phyloP scores from a whole-genome alignment of 257 asterid genomes.

The Petunia secreta region DNA sequence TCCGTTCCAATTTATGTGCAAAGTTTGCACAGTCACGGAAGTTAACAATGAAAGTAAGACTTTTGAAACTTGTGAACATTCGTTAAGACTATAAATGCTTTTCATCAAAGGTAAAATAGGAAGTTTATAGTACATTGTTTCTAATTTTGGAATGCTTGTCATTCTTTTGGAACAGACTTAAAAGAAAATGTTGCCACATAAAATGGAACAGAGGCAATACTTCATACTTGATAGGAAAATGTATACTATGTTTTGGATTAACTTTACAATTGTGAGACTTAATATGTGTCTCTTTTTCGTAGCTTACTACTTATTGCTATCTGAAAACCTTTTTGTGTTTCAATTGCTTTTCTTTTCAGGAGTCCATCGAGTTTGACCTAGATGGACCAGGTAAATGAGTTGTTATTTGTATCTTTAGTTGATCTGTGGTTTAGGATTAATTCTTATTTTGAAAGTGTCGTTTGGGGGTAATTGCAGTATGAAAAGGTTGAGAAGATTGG shows the following conservation, averaged over 20 bases:
- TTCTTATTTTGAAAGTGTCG: constrained; percentile 26
- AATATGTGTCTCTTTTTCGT: neutral
- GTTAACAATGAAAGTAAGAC: too few relatives aligned
- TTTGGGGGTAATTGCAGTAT: constrained; percentile 54
- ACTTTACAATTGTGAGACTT: neutral
- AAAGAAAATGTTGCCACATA: too few relatives aligned
- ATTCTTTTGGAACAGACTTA: too few relatives aligned
- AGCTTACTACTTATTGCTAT: neutral
- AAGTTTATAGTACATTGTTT: too few relatives aligned
- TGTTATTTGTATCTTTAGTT: neutral
- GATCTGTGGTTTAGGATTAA: neutral
- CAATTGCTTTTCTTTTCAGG: constrained; percentile 29
- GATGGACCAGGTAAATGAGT: constrained; percentile 82
- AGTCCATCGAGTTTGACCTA: constrained; percentile 34
- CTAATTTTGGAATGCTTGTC: too few relatives aligned
- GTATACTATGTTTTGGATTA: constrained; percentile 5
- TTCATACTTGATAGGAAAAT: neutral
- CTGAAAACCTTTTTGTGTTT: neutral
- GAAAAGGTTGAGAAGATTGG: constrained; percentile 98
- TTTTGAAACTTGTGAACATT: too few relatives aligned
- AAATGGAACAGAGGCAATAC: neutral
- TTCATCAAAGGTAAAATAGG: too few relatives aligned
- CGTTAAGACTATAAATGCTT: too few relatives aligned
- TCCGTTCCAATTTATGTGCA: too few relatives aligned
- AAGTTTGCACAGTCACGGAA: too few relatives aligned